Conservation (phyloP, 352 stramenopile genomes). For the Phytophthora citricola region DNA sequence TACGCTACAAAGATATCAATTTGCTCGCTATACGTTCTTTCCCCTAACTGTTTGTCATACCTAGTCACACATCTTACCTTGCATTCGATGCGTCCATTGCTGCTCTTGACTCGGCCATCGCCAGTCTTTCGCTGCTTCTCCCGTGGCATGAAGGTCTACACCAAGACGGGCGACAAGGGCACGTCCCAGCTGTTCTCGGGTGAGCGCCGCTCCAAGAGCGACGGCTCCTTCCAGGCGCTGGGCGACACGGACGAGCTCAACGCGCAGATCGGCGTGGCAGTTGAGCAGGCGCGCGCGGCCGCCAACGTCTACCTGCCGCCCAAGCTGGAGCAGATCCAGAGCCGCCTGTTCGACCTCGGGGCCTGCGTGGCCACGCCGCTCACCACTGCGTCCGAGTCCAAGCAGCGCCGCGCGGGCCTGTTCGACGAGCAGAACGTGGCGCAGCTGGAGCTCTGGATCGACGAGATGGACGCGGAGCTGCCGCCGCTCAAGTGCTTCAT, state of each 20-base stretch:
- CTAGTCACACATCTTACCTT: conserved; percentile 1
- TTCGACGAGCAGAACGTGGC: conserved; percentile 76
- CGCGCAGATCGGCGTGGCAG: conserved; percentile 68
- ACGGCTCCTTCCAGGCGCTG: conserved; percentile 90
- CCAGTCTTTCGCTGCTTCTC: not conserved
- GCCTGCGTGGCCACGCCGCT: conserved; percentile 88
- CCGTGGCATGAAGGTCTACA: conserved; percentile 91
- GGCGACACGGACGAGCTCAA: conserved; percentile 94
- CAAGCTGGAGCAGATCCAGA: conserved; percentile 90
- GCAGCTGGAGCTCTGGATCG: conserved; percentile 85
- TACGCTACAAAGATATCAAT: not conserved
- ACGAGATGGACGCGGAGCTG: conserved; percentile 87
- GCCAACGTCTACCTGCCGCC: conserved; percentile 57
- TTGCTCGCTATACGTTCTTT: conserved; percentile 9
- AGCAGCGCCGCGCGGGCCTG: conserved; percentile 63
- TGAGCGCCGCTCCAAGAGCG: conserved; percentile 86
- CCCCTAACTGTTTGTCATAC: not conserved
- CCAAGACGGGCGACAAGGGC: conserved; percentile 92
- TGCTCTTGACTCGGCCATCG: conserved; percentile 1
- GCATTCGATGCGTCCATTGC: conserved; percentile 5
- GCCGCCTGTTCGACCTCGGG: conserved; percentile 90
- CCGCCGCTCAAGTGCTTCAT: conserved; percentile 90
- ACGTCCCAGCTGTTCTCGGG: conserved; percentile 93
- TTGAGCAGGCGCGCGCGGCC: conserved; percentile 54
- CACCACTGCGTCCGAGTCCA: conserved; percentile 63